phyloP scores from a whole-genome alignment of 257 asterid genomes.

The Cruciata laevipes region DNA sequence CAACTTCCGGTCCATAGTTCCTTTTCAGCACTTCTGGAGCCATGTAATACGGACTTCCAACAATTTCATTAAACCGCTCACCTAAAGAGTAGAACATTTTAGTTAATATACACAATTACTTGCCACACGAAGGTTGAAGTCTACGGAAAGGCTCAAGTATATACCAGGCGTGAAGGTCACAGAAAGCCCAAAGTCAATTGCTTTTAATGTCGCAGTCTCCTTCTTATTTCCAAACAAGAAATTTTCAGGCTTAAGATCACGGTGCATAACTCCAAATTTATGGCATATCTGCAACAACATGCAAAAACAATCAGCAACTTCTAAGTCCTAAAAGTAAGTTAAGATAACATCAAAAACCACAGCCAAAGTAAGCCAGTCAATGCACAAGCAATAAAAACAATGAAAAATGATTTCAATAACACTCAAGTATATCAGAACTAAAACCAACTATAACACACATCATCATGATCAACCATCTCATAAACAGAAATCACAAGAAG shows the following conservation, averaged over 20 bases:
- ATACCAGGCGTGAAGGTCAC: conserved; percentile 40
- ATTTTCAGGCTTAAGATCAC: conserved; percentile 48
- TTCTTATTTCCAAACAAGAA: conserved; percentile 40
- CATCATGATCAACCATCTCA: neutral
- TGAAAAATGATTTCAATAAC: neutral
- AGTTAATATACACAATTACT: neutral
- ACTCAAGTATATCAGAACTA: neutral
- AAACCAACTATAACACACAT: neutral
- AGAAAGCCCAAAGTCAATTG: conserved; percentile 44
- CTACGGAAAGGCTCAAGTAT: neutral
- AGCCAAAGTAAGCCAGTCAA: neutral
- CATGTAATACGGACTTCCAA: conserved; percentile 49
- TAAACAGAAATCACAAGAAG: neutral
- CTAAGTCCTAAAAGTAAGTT: neutral
- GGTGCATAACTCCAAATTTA: conserved; percentile 46
- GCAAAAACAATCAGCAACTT: conserved; percentile 4
- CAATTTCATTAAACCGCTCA: conserved; percentile 38
- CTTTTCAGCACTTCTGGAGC: conserved; percentile 49
- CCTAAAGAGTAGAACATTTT: conserved; percentile 18
- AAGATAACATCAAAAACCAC: neutral
- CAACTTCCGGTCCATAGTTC: conserved; percentile 46
- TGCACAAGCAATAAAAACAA: neutral
- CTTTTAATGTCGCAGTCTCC: conserved; percentile 42
- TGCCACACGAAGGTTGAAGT: too few species aligned
- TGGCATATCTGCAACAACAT: conserved; percentile 36